phyloP scores from a whole-genome alignment of 1,139 yeast species.

The Geotrichum klebahnii region DNA sequence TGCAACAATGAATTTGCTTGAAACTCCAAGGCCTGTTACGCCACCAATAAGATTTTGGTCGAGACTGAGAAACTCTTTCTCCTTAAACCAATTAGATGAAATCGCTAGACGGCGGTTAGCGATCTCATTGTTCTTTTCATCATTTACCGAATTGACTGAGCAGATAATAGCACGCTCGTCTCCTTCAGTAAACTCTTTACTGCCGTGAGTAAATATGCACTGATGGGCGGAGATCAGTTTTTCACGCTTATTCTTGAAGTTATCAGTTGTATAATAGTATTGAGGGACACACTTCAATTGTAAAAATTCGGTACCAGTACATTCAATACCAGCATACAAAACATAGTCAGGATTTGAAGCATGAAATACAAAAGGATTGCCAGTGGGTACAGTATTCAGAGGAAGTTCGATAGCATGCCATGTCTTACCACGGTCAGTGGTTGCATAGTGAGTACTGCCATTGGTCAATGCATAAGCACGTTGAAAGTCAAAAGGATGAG shows the following conservation, averaged over 20 bases:
- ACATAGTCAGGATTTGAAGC: constrained; percentile 43
- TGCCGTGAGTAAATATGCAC: constrained; percentile 54
- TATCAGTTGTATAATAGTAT: constrained; percentile 53
- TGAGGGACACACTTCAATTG: constrained; percentile 39
- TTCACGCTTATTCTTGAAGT: constrained; percentile 46
- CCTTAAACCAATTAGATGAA: constrained; percentile 55
- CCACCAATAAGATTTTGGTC: constrained; percentile 36
- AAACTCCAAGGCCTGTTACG: constrained; percentile 49
- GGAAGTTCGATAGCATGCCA: constrained; percentile 50
- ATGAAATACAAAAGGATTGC: constrained; percentile 41
- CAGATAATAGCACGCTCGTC: constrained; percentile 51
- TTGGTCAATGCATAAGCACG: constrained; percentile 52
- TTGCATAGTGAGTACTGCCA: constrained; percentile 46
- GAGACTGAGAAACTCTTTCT: constrained; percentile 35
- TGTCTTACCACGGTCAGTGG: constrained; percentile 54
- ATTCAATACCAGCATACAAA: constrained; percentile 42
- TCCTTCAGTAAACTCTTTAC: constrained; percentile 42
- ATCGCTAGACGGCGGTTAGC: constrained; percentile 44
- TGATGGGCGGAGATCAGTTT: constrained; percentile 35
- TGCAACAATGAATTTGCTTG: constrained; percentile 52
- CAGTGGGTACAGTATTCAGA: constrained; percentile 28
- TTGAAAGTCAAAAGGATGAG: constrained; percentile 47
- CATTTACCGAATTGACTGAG: constrained; percentile 43
- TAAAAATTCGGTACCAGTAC: constrained; percentile 37
- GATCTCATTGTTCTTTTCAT: constrained; percentile 43